phyloP scores from a whole-genome alignment of 805 yeast species.

The Metschnikowia kunwiensis region DNA sequence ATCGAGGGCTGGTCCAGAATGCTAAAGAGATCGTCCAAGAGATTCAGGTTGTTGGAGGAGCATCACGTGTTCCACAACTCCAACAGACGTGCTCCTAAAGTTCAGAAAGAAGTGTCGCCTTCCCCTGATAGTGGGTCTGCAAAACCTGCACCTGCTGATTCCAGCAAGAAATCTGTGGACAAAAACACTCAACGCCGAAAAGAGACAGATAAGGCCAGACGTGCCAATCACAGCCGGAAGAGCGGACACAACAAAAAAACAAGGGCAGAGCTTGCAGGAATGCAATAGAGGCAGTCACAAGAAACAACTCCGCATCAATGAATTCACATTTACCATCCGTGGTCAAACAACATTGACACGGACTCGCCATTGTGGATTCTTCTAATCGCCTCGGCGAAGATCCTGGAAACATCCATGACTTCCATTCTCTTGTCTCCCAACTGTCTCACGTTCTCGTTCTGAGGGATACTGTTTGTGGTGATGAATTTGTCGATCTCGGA shows the following conservation, averaged over 20 bases:
- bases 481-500: constrained; percentile 79
- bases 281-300: constrained; percentile 15
- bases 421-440: constrained; percentile 61
- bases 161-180: constrained; percentile 2
- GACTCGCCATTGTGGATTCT: constrained; percentile 97
- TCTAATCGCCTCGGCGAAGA: constrained; percentile 92
- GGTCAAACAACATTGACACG: constrained; percentile 89
- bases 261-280: constrained; percentile 24
- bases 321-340: constrained; percentile 49
- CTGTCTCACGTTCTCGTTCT: constrained; percentile 49
- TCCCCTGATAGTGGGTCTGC: too few species aligned
- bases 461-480: constrained; percentile 91
- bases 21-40: constrained; percentile 61
- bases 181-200: constrained; percentile 27
- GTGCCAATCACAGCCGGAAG: constrained; percentile 66
- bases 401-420: constrained; percentile 81
- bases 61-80: constrained; percentile 31
- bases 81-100: constrained; percentile 9
- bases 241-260: constrained; percentile 58
- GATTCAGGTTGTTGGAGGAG: constrained; percentile 62
- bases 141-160: too few species aligned
- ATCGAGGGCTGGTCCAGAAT: constrained; percentile 91
- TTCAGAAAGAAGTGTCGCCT: neutral
- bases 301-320: neutral
- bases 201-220: constrained; percentile 53